Conservation (phyloP, 495 filamentous ascomycete species). For the Haplographium delicatum region DNA sequence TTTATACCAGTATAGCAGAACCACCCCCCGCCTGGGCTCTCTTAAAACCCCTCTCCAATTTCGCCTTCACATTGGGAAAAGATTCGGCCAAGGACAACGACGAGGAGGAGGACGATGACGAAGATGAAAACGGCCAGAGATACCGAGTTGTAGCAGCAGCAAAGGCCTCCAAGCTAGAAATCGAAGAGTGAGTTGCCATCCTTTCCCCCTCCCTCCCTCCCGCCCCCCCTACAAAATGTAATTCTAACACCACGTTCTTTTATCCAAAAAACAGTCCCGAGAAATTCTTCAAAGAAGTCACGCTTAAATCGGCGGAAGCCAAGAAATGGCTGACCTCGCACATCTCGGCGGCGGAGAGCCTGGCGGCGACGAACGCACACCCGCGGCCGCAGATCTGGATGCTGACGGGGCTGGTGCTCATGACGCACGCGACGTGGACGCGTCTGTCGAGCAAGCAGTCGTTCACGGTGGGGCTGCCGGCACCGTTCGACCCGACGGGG, state of each 20-base stretch:
- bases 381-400: constrained; percentile 12
- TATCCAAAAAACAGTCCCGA: constrained; percentile 10
- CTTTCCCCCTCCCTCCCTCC: neutral
- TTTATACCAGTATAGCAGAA: constrained; percentile 5
- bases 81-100: neutral
- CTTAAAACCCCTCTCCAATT: constrained; percentile 11
- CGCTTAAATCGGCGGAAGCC: constrained; percentile 11
- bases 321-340: constrained; percentile 20
- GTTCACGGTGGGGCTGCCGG: constrained; percentile 11
- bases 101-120: constrained; percentile 1
- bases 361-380: neutral
- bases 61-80: constrained; percentile 17
- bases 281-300: constrained; percentile 14
- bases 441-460: constrained; percentile 6
- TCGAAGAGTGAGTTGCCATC: constrained; percentile 16
- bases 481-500: constrained; percentile 19
- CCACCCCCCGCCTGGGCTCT: constrained; percentile 16
- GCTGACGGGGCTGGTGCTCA: constrained; percentile 19
- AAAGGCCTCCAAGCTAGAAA: constrained; percentile 16
- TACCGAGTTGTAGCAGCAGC: constrained; percentile 19
- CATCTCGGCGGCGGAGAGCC: constrained; percentile 15
- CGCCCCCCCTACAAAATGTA: too few species aligned
- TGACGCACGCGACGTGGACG: constrained; percentile 23
- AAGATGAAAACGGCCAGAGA: constrained; percentile 4
- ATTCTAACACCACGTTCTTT: neutral